These are phyloP conservation scores for Aspergillus sclerotiicarbonarius DNA, from an alignment of 495 filamentous ascomycete genomes.

Conservation along the genomic window DNA sequence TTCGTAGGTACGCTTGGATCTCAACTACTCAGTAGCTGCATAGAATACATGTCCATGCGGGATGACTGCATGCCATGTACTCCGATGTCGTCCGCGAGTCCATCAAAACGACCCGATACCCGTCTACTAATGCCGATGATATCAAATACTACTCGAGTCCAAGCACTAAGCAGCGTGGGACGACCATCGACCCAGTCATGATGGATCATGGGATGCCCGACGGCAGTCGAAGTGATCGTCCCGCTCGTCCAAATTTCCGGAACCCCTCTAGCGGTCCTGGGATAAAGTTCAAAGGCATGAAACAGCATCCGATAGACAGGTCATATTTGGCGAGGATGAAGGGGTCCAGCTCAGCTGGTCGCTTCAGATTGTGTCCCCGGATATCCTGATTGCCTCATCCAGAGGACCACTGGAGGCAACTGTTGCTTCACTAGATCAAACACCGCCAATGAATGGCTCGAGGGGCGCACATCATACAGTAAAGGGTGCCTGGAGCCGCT, in stretches of 20 bases:
- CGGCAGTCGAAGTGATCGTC: conserved; percentile 14
- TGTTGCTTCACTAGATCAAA: background rate
- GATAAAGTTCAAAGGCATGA: conserved; percentile 5
- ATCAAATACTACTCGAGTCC: background rate
- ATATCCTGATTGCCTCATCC: background rate
- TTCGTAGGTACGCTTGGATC: background rate
- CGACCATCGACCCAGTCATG: conserved; percentile 6
- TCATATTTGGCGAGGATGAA: conserved; percentile 5
- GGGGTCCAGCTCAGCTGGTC: background rate
- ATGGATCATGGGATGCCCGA: conserved; percentile 1
- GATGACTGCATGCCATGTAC: background rate
- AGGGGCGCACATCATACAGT: background rate
- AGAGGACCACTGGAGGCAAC: background rate
- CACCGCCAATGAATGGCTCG: background rate
- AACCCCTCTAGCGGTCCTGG: conserved; percentile 10
- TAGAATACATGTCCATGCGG: conserved; percentile 2
- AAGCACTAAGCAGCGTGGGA: background rate
- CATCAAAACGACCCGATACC: background rate
- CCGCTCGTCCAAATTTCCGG: conserved; percentile 23
- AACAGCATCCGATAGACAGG: conserved; percentile 8
- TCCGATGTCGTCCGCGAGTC: background rate
- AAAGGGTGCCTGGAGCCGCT: background rate
- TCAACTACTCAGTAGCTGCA: background rate
- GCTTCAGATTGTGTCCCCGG: background rate
- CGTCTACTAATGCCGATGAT: background rate